Conservation (phyloP, 129 eudicot species). For the Cynara cardunculus region DNA sequence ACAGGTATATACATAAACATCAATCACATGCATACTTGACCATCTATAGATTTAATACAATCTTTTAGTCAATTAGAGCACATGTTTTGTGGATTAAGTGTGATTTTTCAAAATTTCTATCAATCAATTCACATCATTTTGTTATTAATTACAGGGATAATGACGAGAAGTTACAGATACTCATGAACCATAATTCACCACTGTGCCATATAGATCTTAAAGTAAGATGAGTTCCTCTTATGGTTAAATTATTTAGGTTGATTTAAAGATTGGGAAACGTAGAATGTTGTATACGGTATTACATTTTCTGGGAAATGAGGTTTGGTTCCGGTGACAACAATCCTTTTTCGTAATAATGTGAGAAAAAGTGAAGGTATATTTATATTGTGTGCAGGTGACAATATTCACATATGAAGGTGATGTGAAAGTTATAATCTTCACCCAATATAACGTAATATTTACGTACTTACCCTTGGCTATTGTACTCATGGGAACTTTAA, state of each 20-base stretch:
- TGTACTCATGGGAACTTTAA: constrained; percentile 16
- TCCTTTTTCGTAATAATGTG: background rate
- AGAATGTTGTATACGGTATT: background rate
- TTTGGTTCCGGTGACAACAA: background rate
- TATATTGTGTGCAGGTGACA: too few relatives aligned
- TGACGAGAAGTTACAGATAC: constrained; percentile 55
- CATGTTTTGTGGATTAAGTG: background rate
- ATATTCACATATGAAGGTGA: background rate
- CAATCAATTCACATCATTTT: background rate
- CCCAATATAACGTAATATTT: background rate
- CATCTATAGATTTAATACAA: background rate
- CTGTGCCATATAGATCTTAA: constrained; percentile 53
- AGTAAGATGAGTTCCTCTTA: constrained; percentile 37
- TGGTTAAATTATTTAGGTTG: background rate
- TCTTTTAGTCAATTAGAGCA: constrained; percentile 1
- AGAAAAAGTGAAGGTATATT: too few relatives aligned
- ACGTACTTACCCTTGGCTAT: background rate
- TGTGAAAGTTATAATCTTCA: background rate
- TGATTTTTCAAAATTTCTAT: background rate
- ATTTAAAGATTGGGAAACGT: background rate
- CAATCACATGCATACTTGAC: background rate
- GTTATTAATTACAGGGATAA: constrained; percentile 55
- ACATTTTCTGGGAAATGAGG: background rate
- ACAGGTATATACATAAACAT: constrained; percentile 40
- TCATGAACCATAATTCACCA: constrained; percentile 61